Base-by-base conservation (phyloP, 352 stramenopile species). In the Globisporangium ultimum region DNA sequence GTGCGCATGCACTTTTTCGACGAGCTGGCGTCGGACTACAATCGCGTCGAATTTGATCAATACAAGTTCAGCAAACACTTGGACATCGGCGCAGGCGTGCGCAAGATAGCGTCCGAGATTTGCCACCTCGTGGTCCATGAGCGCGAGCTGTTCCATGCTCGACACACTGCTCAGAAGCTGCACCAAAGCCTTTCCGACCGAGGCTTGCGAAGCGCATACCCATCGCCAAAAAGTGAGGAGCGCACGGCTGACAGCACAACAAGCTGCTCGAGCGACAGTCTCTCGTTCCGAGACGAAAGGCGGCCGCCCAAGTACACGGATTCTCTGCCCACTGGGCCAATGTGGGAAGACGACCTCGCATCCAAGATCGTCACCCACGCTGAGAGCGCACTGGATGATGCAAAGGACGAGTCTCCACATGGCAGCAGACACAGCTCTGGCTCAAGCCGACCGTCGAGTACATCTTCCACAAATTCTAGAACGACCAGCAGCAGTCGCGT, bases 11-110 rank as follows among this genome's bases (percentile, higher is more conserved):
- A 69, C 5, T 88, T 89, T 54, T 59, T 92, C 20, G 48, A 60
- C 0, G 72, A 76, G 20, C 50, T 90, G 10, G 65, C 68, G 2
- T 50, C 67, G 1, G 70, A 87, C 49, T 93, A 93, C 63, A 91
- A 91, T 55, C 84, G 81, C 21, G 70, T 71, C 58, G 79, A 93
- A 64, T 88, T 76, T 48, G 76, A 91, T 48, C 74, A 89, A 61
- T 88, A 91, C 66, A 61, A 80, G 41, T 91, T 85, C 67, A 90
- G 81, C 45, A 69, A 89, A 22, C 72, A 88, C 46, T 55, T 93
- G 18, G 81, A 91, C 57, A 59, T 87, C 41, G 78, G 79, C 17
- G 81, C 79, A 12, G 77, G 74, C 4, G 76, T 89, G 1, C 81
- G 84, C 46, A 90, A 93, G 54, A 70, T 60, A 21, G 74, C 80